Conservation (phyloP, 1,284 basidiomycete genomes). For the Athelia psychrophila region DNA sequence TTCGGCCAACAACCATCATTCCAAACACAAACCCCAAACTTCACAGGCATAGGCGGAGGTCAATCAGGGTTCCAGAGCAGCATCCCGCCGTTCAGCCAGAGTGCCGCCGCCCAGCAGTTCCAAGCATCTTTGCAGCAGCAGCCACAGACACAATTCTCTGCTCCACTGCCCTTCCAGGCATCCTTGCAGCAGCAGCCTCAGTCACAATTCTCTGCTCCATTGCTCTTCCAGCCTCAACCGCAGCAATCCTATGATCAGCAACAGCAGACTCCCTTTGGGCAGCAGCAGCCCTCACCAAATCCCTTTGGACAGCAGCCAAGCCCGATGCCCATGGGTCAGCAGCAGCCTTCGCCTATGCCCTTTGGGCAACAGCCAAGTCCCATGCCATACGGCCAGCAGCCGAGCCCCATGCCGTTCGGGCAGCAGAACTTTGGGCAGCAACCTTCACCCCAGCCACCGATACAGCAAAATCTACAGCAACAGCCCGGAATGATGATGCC, state of each 20-base stretch:
- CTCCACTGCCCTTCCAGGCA: background rate
- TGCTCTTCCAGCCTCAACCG: slow-evolving; percentile 2
- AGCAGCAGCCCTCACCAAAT: background rate
- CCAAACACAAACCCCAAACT: background rate
- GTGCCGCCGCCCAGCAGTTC: slow-evolving; percentile 7
- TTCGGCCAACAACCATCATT: background rate
- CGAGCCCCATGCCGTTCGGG: slow-evolving; percentile 3
- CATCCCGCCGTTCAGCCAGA: slow-evolving; percentile 1
- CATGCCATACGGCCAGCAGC: background rate
- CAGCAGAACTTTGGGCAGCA: slow-evolving; percentile 8
- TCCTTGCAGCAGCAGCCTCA: slow-evolving; percentile 15
- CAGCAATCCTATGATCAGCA: slow-evolving; percentile 4
- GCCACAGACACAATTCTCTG: slow-evolving; percentile 11
- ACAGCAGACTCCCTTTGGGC: background rate
- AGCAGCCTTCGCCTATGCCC: background rate
- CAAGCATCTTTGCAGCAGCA: slow-evolving; percentile 14
- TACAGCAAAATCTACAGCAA: background rate
- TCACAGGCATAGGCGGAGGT: background rate
- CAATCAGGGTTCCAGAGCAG: background rate
- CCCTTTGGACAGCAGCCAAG: slow-evolving; percentile 1
- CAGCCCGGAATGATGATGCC: background rate
- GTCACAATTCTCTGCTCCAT: slow-evolving; percentile 6
- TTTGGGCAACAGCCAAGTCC: slow-evolving; percentile 1
- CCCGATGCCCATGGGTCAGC: slow-evolving; percentile 1
- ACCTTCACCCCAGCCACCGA: background rate